Evolutionary conservation across 2,329 filamentous ascomycete species (phyloP), one percentile per base, ranked within the genome.

Genomic region (Alternaria tenuissima): DNA sequence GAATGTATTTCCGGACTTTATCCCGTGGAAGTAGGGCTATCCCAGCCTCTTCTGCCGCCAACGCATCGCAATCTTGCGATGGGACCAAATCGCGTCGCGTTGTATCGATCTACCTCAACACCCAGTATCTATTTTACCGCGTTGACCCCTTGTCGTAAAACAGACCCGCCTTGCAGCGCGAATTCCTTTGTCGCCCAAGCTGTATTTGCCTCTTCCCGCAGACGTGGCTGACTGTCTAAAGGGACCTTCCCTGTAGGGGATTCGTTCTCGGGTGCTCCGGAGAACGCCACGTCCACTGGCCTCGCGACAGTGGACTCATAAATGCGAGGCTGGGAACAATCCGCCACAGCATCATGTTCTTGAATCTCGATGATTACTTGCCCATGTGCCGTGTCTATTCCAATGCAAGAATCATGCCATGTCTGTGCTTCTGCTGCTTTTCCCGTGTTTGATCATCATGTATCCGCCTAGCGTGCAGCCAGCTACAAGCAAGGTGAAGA

Each of bases 401-500:
- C 39, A 39, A 42, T 43, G 51, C 18, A 28, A 32, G 12, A 18
- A 53, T 54, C 49, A 54, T 52, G 52, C 32, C 8, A 34, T 24
- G 22, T 38, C 38, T 30, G 9, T 55, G 43, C 34, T 24, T 12
- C 55, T 48, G 38, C 54, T 66, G 41, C 52, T 55, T 60, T 57
- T 61, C 30, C 65, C 57, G 47, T 69, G 65, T 28, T 57, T 63
- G 18, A 70, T 55, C 3, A 67, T 66, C 11, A 70, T 48, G 39
- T 66, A 69, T 7, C 66, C 65, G 26, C 66, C 71, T 8, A 71
- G 52, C 16, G 56, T 46, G 51, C 69, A 68, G 14, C 65, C 72
- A 9, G 63, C 61, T 30, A 65, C 60, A 20, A 74, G 61, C 20
- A 75, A 54, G 16, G 62, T 55, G 30, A 72, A 52, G 7, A 76